Evolutionary conservation across 768 basidiomycete species (phyloP), one percentile per base, ranked within the genome.

Genomic region (Trametes meyenii): DNA sequence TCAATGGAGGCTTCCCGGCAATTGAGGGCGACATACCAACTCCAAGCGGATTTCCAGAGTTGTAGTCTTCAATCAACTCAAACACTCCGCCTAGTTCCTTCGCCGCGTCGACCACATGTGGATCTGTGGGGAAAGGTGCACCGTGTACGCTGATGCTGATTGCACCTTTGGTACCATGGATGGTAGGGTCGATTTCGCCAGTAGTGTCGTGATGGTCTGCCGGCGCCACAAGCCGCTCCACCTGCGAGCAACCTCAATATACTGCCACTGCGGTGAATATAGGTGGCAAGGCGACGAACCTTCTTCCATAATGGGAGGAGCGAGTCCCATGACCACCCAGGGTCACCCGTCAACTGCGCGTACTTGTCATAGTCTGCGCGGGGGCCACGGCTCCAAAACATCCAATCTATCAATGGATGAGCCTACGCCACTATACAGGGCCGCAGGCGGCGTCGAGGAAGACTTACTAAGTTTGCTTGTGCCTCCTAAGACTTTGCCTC

Each of bases 301-400:
- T 68, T 70, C 24, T 58, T 52, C 58, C 69, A 68, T 55, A 65
- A 73, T 0, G 55, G 65, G 16, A 48, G 35, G 5, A 73, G 44
- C n/a, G 57, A 35, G 13, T 64, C 55, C 71, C 71, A 73, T 0
- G 67, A 66, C 73, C 73, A 75, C 1, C 69, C 70, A 2, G 21
- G 4, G 36, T 75, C 72, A 7, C 70, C 72, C n/a, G 66, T 68
- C 8, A 69, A 24, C 13, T 42, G 24, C 2, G 74, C 74, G 16
- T 50, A 67, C 10, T 64, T 63, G 56, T 75, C 60, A 43, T 50
- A 74, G 53, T 71, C 68, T 23, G 69, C 69, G 11, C 54, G 36
- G 0, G 72, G 66, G 17, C 69, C 69, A 7, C 73, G 71, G 23
- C 66, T 71, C 55, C 69, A 73, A 4, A 65, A 56, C 66, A 73